Evolutionary conservation across 257 asterid species (phyloP), one percentile per base, ranked within the genome.

Genomic region (Solanum verrucosum): DNA sequence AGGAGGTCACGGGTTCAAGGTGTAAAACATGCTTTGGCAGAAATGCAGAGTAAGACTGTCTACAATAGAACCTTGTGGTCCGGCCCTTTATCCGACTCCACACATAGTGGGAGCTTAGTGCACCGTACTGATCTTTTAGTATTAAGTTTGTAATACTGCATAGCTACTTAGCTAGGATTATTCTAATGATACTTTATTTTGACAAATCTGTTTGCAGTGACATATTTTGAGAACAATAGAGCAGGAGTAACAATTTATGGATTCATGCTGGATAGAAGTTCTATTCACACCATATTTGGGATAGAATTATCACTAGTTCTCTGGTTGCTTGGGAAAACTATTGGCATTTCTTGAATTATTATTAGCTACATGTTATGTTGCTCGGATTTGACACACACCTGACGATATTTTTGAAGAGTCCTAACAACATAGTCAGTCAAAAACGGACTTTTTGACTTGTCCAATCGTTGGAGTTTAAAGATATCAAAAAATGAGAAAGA

Each of bases 191-290:
- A 77, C 23, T 77, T 40, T 44, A 42, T 5, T 79, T 44, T 79
- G 84, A 25, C 40, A 34, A 4, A 11, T 11, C 34, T 46, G 37
- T 37, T 70, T 86, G 87, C 90, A 94, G 96, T 95, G 27, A 92
- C 93, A 0, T 95, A 95, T 87, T 94, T 95, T 88, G 97, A 92
- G 91, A 94, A 93, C 88, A 95, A 95, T 33, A 88, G 94, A 90
- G 98, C 97, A 75, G 98, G 98, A 78, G 93, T 95, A 42, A 93
- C 98, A 13, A 72, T 95, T 27, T 95, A 90, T 33, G 98, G 98
- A 7, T 93, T 95, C 92, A 92, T 94, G 96, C 90, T 95, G 90
- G 97, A 95, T 65, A 88, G 98, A 87, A 88, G 89, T 34, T 92
- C 94, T 18, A 93, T 95, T 25, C 95, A 92, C 79, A 92, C 95